Base-by-base conservation (phyloP, 2,329 filamentous ascomycete species). In the Anthostomella pinea region DNA sequence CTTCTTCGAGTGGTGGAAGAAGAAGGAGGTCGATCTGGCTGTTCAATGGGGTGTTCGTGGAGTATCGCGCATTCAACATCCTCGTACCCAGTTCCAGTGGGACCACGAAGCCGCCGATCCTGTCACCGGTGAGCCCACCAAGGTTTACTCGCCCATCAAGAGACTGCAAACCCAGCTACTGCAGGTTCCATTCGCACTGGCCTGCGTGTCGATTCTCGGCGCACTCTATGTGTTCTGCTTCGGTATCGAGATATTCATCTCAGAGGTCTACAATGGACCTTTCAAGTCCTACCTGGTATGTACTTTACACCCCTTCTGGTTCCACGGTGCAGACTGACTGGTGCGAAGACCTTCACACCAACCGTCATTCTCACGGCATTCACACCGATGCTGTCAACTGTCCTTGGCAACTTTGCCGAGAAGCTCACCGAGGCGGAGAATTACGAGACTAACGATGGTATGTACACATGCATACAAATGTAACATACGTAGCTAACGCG, bases 1-100 rank as follows among this genome's bases (percentile, higher is more conserved):
- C 30, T 96, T 96, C 57, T 85, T 95, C 38, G 91, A 97, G 59
- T 95, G 86, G 63, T 97, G 91, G 91, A 95, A 94, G 67, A 85
- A 91, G 53, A 87, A 94, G 60, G 88, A 97, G 62, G 72, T 82
- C 2, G 90, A 97, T 56, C 71, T 97, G 6, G 83, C 84, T 7
- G 79, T 95, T 11, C 79, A 87, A 51, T 97, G 91, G 91, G 85
- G 86, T 10, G 89, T 95, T 3, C 81, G 85, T 33, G 85, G 86
- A 6, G 89, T 95, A 1, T 90, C 86, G 4, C 76, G 72, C 32
- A 87, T 96, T 35, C 87, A 95, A 54, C 79, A 79, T 27, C 85
- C 83, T 48, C 77, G 89, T 30, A 75, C 79, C 22, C 77, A 91
- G 53, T 97, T 95, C 62, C 66, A 78, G 48, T 86, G 86, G 65